phyloP scores from a whole-genome alignment of 2,329 filamentous ascomycete species.

The Dactylellina cionopaga region DNA sequence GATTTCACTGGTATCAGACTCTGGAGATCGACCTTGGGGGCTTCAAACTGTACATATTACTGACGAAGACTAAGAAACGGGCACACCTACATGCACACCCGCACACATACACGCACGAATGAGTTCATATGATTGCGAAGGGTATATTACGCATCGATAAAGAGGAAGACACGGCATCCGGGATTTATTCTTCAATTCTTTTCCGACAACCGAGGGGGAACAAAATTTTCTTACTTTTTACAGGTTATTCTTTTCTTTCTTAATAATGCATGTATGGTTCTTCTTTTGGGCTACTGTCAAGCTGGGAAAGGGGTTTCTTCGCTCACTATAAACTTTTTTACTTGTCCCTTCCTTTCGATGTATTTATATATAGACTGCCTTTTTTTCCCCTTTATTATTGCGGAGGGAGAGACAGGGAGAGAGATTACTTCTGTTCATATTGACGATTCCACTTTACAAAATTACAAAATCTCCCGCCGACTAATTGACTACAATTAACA shows the following conservation, averaged over 20 bases:
- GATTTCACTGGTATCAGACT: too few species aligned
- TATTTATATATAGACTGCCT: conserved; percentile 49
- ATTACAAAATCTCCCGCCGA: too few species aligned
- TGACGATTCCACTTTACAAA: conserved; percentile 46
- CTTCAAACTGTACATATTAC: conserved; percentile 2
- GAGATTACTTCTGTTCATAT: conserved; percentile 25
- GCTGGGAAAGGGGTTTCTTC: conserved; percentile 4
- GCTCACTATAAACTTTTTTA: too few species aligned
- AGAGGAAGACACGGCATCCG: too few species aligned
- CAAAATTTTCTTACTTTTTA: not conserved
- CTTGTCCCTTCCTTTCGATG: conserved; percentile 7
- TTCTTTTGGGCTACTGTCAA: conserved; percentile 34
- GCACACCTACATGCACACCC: not conserved
- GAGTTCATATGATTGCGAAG: not conserved
- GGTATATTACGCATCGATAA: too few species aligned
- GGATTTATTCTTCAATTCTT: too few species aligned
- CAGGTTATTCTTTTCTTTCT: too few species aligned
- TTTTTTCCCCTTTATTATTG: conserved; percentile 31
- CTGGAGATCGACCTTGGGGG: too few species aligned
- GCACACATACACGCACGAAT: not conserved
- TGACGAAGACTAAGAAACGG: not conserved
- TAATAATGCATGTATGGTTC: conserved; percentile 14
- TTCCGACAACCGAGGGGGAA: too few species aligned
- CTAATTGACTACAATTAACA: too few species aligned
- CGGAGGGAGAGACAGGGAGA: conserved; percentile 27